phyloP scores from a whole-genome alignment of 768 basidiomycete genomes.

The Xerocomellus intermedius region DNA sequence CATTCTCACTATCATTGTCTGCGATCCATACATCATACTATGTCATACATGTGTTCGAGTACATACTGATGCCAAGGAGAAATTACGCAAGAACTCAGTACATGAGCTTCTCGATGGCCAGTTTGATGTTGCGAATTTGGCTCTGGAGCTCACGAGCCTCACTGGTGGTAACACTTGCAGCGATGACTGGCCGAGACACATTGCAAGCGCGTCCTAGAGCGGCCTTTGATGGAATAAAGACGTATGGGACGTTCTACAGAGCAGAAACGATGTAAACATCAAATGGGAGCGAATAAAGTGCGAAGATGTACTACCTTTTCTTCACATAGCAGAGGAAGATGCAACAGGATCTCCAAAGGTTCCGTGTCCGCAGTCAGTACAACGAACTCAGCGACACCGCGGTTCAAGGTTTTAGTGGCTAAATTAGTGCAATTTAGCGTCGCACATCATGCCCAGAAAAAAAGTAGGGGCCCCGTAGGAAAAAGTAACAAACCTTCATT shows the following conservation, averaged over 20 bases:
- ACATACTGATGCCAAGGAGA: slow-evolving; percentile 4
- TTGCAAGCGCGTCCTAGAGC: slow-evolving; percentile 96
- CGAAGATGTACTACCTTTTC: slow-evolving; percentile 69
- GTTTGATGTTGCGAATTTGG: slow-evolving; percentile 87
- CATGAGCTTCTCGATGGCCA: slow-evolving; percentile 70
- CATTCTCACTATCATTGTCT: background rate
- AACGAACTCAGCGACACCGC: slow-evolving; percentile 97
- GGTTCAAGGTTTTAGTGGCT: slow-evolving; percentile 98
- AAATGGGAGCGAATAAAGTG: background rate
- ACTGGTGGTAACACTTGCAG: slow-evolving; percentile 94
- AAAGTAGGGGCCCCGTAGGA: background rate
- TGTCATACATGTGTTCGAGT: slow-evolving; percentile 12
- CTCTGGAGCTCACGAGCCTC: slow-evolving; percentile 87
- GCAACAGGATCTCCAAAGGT: slow-evolving; percentile 95
- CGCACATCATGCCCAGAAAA: background rate
- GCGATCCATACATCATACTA: slow-evolving; percentile 1
- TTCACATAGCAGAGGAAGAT: slow-evolving; percentile 95
- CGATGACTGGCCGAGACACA: slow-evolving; percentile 91
- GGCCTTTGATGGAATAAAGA: slow-evolving; percentile 94
- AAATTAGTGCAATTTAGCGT: slow-evolving; percentile 11
- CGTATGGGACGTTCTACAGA: slow-evolving; percentile 88
- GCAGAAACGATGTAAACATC: background rate
- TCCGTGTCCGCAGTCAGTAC: slow-evolving; percentile 96
- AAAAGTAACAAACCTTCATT: slow-evolving; percentile 76
- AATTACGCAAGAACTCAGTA: slow-evolving; percentile 28